These are phyloP conservation scores for Epichloe brachyelytri DNA, from an alignment of 2,329 filamentous ascomycete genomes.

Conservation along the genomic window DNA sequence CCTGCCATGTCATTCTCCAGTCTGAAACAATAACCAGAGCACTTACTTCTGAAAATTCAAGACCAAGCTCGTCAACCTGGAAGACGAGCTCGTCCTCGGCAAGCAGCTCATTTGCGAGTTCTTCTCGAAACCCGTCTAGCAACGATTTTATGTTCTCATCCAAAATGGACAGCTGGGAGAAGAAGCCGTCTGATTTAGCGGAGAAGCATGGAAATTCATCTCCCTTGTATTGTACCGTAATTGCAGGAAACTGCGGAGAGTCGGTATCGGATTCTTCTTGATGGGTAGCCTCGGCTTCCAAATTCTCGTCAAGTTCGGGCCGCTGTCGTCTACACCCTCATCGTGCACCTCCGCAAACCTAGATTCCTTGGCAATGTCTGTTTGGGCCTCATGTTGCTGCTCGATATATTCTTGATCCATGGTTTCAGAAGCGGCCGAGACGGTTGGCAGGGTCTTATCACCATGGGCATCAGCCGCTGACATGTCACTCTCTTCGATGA, in stretches of 20 bases:
- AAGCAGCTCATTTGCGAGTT: conserved; percentile 32
- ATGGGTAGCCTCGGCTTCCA: neutral
- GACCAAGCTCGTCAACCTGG: conserved; percentile 36
- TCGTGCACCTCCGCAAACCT: conserved; percentile 1
- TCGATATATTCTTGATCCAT: neutral
- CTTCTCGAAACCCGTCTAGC: conserved; percentile 29
- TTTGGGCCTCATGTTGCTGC: neutral
- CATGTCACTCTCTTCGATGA: neutral
- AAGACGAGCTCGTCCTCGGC: conserved; percentile 36
- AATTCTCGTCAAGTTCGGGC: neutral
- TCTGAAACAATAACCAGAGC: neutral
- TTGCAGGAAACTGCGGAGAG: conserved; percentile 19
- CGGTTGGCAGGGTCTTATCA: neutral
- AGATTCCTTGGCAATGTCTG: neutral
- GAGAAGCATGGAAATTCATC: conserved; percentile 31
- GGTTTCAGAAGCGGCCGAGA: neutral
- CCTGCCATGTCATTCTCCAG: neutral
- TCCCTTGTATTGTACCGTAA: conserved; percentile 30
- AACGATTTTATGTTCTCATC: conserved; percentile 32
- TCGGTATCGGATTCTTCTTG: conserved; percentile 5
- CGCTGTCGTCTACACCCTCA: neutral
- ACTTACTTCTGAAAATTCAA: conserved; percentile 39
- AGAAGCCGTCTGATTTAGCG: conserved; percentile 26
- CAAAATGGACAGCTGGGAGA: conserved; percentile 28
- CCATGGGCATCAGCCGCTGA: neutral